Evolutionary conservation across 2,329 filamentous ascomycete genomes (phyloP).

Genomic region (Hypoxylon sp.): DNA sequence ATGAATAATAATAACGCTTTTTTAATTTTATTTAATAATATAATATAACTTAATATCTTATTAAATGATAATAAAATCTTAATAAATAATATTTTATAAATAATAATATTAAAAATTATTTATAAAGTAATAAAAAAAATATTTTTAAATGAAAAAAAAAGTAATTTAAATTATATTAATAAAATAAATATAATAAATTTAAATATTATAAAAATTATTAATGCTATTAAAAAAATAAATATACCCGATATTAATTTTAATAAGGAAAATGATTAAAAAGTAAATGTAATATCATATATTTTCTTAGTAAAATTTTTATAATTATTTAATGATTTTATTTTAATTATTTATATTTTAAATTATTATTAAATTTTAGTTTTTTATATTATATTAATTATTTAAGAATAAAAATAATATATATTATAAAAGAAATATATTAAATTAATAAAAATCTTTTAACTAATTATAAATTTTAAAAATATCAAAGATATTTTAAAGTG

Average conservation of each 20-base stretch:
- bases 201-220: neutral
- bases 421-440: neutral
- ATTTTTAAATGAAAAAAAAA: too few species aligned
- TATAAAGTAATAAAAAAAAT: too few species aligned
- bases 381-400: neutral
- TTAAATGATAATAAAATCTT: too few species aligned
- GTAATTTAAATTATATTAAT: too few species aligned
- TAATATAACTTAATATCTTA: too few species aligned
- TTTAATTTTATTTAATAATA: too few species aligned
- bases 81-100: too few species aligned
- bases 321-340: neutral
- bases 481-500: neutral
- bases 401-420: neutral
- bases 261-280: neutral
- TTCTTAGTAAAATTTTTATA: neutral
- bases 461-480: neutral
- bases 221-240: too few species aligned
- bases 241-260: neutral
- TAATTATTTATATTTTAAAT: neutral
- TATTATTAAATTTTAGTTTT: neutral
- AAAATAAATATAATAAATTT: too few species aligned
- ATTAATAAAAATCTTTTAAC: neutral
- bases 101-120: too few species aligned
- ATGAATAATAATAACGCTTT: too few species aligned
- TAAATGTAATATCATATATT: neutral